A percentile compares a stretch with the other conserved stretches of the same genome.
phyloP scores from a whole-genome alignment of 2,329 filamentous ascomycete genomes.

The Bipolaris victoriae region DNA sequence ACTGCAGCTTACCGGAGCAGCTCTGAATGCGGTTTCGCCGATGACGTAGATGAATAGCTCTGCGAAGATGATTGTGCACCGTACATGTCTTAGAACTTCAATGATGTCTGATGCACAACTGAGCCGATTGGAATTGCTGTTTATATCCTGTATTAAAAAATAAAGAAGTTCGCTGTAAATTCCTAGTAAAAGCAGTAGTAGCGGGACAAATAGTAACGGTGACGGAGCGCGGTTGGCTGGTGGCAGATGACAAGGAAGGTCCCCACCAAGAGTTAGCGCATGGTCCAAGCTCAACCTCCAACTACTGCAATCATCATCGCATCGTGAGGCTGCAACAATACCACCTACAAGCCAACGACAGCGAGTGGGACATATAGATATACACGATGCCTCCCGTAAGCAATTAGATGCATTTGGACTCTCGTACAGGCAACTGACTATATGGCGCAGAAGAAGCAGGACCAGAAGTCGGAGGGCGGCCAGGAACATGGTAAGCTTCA shows the following conservation, averaged over 20 bases:
- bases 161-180: too few species aligned
- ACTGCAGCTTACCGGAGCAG: constrained; percentile 5
- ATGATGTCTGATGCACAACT: background rate
- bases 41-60: constrained; percentile 23
- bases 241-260: constrained; percentile 21
- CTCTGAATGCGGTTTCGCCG: constrained; percentile 11
- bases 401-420: constrained; percentile 9
- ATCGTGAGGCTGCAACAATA: constrained; percentile 34
- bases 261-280: constrained; percentile 22
- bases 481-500: constrained; percentile 62
- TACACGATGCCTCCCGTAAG: constrained; percentile 50
- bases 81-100: background rate
- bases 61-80: background rate
- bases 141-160: background rate
- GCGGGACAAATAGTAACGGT: too few species aligned
- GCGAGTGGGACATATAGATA: constrained; percentile 19
- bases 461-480: constrained; percentile 52
- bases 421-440: constrained; percentile 33
- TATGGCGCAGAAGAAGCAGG: constrained; percentile 37
- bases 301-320: constrained; percentile 35
- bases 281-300: constrained; percentile 21
- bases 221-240: background rate
- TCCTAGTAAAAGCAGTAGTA: too few species aligned
- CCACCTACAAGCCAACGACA: constrained; percentile 27
- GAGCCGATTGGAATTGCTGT: background rate